Evolutionary conservation across 345 rosid genomes (phyloP).

Genomic region (Hevea brasiliensis): DNA sequence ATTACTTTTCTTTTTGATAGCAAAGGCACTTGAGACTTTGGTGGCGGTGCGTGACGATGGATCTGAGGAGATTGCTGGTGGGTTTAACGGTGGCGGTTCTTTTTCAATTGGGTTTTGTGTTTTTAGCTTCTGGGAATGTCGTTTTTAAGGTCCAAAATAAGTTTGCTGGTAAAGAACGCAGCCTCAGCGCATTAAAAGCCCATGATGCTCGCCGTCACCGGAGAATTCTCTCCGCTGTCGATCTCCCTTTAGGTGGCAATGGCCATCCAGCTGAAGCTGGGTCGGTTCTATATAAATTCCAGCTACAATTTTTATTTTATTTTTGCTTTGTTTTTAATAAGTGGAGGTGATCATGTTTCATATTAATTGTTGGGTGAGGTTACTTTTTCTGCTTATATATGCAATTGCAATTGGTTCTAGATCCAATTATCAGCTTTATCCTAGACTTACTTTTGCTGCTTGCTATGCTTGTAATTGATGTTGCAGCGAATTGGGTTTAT

Average conservation of each 20-base stretch:
- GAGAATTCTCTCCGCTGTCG: slow-evolving; percentile 61
- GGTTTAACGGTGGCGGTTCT: slow-evolving; percentile 15
- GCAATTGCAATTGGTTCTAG: background rate
- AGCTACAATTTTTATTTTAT: no score
- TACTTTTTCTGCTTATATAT: background rate
- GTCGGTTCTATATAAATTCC: slow-evolving; percentile 31
- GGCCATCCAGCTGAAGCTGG: slow-evolving; percentile 72
- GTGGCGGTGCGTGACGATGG: slow-evolving; percentile 31
- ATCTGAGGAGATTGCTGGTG: slow-evolving; percentile 32
- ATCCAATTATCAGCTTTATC: background rate
- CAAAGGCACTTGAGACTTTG: background rate
- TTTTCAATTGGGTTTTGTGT: slow-evolving; percentile 21
- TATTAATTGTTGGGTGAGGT: background rate
- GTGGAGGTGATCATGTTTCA: no score
- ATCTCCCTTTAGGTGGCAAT: slow-evolving; percentile 72
- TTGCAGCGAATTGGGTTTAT: background rate
- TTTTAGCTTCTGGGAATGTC: slow-evolving; percentile 32
- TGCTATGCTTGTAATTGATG: no score
- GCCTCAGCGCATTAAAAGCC: slow-evolving; percentile 46
- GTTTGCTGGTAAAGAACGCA: slow-evolving; percentile 48
- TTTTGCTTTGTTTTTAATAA: background rate
- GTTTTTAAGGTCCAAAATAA: slow-evolving; percentile 66
- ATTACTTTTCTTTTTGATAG: background rate
- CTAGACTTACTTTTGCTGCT: background rate
- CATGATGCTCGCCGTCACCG: slow-evolving; percentile 76